Conservation (phyloP, 73 alveolate genomes). For the Tetrahymena malaccensis region DNA sequence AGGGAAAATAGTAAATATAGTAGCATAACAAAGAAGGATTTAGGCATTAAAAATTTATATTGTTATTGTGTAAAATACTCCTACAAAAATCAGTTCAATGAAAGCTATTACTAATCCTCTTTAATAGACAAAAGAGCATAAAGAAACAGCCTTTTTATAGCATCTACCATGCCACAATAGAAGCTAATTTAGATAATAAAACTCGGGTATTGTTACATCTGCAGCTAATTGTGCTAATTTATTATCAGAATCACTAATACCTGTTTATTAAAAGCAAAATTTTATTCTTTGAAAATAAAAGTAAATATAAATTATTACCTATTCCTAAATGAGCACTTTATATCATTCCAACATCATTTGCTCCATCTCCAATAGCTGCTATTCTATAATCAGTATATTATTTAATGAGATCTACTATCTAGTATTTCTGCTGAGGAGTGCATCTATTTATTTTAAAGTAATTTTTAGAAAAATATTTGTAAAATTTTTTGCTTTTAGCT, state of each 20-base stretch:
- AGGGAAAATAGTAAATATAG: constrained; percentile 76
- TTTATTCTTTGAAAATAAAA: background rate
- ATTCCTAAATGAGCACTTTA: constrained; percentile 55
- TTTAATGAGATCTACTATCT: constrained; percentile 40
- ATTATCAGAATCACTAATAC: constrained; percentile 49
- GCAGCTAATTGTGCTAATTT: constrained; percentile 70
- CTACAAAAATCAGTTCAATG: constrained; percentile 66
- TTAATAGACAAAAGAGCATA: constrained; percentile 73
- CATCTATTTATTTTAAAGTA: constrained; percentile 18
- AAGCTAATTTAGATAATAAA: constrained; percentile 55
- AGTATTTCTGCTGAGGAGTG: constrained; percentile 60
- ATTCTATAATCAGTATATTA: constrained; percentile 41
- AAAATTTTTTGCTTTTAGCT: no score
- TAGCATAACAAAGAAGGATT: constrained; percentile 71
- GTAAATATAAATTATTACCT: constrained; percentile 37
- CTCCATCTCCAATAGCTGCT: constrained; percentile 51
- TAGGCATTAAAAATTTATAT: constrained; percentile 79
- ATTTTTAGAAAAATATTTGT: constrained; percentile 21
- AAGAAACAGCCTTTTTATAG: constrained; percentile 43
- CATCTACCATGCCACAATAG: constrained; percentile 75
- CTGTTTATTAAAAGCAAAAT: background rate
- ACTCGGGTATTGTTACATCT: constrained; percentile 68
- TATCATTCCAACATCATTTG: constrained; percentile 52
- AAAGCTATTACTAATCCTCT: constrained; percentile 76
- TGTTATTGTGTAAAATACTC: constrained; percentile 72